These are phyloP conservation scores for Paracamarosporium sp. DNA, from an alignment of 2,329 filamentous ascomycete genomes.

Conservation along the genomic window DNA sequence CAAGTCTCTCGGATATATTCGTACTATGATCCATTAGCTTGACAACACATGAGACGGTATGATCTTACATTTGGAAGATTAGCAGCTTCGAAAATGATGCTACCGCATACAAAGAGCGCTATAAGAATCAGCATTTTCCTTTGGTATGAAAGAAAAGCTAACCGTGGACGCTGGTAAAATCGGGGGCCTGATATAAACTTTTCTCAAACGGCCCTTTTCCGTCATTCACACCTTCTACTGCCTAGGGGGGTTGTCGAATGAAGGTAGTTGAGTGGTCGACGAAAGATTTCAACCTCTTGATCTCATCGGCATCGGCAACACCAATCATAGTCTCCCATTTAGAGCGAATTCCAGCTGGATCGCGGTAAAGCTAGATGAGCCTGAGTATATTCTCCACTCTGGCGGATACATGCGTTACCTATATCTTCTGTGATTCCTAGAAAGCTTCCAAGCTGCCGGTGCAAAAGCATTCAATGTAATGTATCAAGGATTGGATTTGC, in stretches of 20 bases:
- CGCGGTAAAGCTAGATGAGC: conserved; percentile 18
- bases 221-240: conserved; percentile 6
- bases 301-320: conserved; percentile 10
- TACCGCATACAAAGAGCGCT: conserved; percentile 8
- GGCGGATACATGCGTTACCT: conserved; percentile 10
- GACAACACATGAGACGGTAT: not conserved
- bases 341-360: conserved; percentile 13
- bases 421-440: conserved; percentile 9
- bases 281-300: conserved; percentile 1
- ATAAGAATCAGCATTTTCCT: too few species aligned
- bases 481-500: conserved; percentile 6
- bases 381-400: conserved; percentile 16
- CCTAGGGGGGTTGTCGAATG: conserved; percentile 12
- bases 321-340: conserved; percentile 12
- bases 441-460: conserved; percentile 15
- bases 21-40: not conserved
- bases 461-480: conserved; percentile 13
- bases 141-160: too few species aligned
- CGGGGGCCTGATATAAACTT: not conserved
- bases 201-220: conserved; percentile 13
- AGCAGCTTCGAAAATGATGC: conserved; percentile 2
- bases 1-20: not conserved
- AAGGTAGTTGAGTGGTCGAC: conserved; percentile 10
- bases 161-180: too few species aligned
- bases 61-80: conserved; percentile 10